A percentile compares a stretch with the other conserved stretches of the same genome.
Conservation (phyloP, 495 filamentous ascomycete species). For the Trichoderma asperelloides region DNA sequence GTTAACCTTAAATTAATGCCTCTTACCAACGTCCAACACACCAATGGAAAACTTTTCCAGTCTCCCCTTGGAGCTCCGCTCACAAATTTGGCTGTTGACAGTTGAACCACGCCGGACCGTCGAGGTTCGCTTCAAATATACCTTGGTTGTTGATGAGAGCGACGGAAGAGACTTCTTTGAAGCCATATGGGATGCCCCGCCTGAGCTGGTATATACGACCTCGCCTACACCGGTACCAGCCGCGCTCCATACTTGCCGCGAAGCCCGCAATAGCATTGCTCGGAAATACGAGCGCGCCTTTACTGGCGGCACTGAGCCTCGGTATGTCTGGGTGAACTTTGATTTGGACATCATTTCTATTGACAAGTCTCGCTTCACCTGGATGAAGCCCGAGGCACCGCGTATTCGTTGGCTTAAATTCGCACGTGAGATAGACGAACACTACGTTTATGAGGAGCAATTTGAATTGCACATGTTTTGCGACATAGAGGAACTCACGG, state of each 20-base stretch:
- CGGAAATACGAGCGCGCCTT: slow-evolving; percentile 5
- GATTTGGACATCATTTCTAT: slow-evolving; percentile 19
- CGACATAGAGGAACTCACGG: background rate
- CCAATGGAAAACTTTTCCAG: slow-evolving; percentile 9
- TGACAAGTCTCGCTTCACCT: background rate
- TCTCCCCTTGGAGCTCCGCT: slow-evolving; percentile 17
- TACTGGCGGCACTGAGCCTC: background rate
- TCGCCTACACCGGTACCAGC: slow-evolving; percentile 19
- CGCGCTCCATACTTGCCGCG: slow-evolving; percentile 18
- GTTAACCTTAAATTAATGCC: too few species aligned
- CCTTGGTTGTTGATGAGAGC: background rate
- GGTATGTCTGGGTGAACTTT: slow-evolving; percentile 21
- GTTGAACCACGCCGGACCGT: slow-evolving; percentile 16
- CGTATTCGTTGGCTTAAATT: background rate
- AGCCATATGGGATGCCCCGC: background rate
- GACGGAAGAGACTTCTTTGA: too few species aligned
- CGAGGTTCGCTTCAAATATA: slow-evolving; percentile 13
- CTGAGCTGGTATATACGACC: background rate
- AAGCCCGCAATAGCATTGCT: slow-evolving; percentile 14
- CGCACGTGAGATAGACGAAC: background rate
- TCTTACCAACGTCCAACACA: too few species aligned
- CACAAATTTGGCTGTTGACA: slow-evolving; percentile 17
- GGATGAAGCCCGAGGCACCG: background rate
- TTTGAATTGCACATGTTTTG: background rate
- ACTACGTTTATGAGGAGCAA: background rate